Percentiles rank a stretch among this genome's conserved stretches.
Conservation (phyloP, 805 yeast genomes). For the Schwanniomyces occidentalis region DNA sequence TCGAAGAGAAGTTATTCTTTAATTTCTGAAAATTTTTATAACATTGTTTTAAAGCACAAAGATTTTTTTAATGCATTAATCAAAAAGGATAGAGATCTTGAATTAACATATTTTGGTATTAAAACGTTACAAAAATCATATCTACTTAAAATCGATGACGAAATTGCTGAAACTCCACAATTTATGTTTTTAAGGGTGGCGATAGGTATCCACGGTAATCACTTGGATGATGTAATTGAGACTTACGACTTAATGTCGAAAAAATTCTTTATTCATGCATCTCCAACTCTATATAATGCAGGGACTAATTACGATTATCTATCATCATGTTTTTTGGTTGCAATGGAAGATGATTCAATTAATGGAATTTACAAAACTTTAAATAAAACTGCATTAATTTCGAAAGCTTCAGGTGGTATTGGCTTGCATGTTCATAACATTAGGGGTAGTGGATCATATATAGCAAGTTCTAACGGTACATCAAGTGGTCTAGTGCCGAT, state of each 20-base stretch:
- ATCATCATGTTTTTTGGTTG: constrained; percentile 89
- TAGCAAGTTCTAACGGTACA: constrained; percentile 89
- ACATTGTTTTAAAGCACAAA: constrained; percentile 61
- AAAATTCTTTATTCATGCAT: constrained; percentile 88
- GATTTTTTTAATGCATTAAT: constrained; percentile 73
- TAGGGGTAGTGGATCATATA: constrained; percentile 81
- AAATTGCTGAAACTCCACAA: constrained; percentile 90
- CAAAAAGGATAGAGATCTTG: constrained; percentile 74
- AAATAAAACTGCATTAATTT: constrained; percentile 83
- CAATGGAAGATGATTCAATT: constrained; percentile 92
- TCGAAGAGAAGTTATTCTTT: constrained; percentile 44
- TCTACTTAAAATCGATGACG: constrained; percentile 52
- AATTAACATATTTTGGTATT: constrained; percentile 82
- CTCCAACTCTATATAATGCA: constrained; percentile 92
- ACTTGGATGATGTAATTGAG: constrained; percentile 66
- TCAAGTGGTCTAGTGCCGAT: constrained; percentile 95
- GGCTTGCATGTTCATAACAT: constrained; percentile 89
- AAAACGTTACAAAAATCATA: constrained; percentile 91
- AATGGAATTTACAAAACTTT: constrained; percentile 93
- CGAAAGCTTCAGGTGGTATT: constrained; percentile 94
- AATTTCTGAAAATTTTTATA: constrained; percentile 66
- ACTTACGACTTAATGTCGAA: constrained; percentile 87
- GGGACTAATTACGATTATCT: constrained; percentile 84
- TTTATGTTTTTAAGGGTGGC: constrained; percentile 89
- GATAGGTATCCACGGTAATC: constrained; percentile 79